Percentiles rank a stretch among this genome's conserved stretches.
Conservation (phyloP, 2,329 filamentous ascomycete species). For the Pezicula carpinea region DNA sequence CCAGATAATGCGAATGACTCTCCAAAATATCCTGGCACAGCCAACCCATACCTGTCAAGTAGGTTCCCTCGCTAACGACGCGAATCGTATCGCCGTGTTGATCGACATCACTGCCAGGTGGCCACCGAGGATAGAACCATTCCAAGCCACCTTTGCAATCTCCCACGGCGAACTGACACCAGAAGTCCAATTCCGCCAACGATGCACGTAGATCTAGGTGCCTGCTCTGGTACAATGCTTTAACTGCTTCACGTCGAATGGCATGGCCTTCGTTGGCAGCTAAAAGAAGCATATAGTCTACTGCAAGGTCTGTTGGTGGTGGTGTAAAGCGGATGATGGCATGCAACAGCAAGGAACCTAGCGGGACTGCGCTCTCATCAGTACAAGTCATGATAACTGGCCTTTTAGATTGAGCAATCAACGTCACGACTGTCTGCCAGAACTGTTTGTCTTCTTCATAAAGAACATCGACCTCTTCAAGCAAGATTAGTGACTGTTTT, state of each 20-base stretch:
- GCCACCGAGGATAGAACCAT: constrained; percentile 82
- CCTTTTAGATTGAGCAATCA: constrained; percentile 80
- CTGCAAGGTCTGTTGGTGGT: constrained; percentile 62
- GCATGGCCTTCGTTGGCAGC: constrained; percentile 88
- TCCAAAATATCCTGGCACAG: constrained; percentile 56
- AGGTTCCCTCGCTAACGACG: constrained; percentile 78
- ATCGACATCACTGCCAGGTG: constrained; percentile 65
- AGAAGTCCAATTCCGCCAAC: constrained; percentile 83
- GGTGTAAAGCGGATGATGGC: constrained; percentile 74
- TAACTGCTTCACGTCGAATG: constrained; percentile 61
- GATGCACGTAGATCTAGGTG: constrained; percentile 72
- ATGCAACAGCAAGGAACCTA: constrained; percentile 71
- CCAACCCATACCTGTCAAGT: constrained; percentile 73
- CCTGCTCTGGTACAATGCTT: constrained; percentile 65
- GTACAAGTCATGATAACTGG: constrained; percentile 96
- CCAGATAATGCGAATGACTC: constrained; percentile 31
- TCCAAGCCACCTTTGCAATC: constrained; percentile 83
- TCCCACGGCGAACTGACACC: constrained; percentile 94
- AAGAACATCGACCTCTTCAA: constrained; percentile 90
- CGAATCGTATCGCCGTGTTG: constrained; percentile 63
- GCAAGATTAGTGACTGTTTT: constrained; percentile 88
- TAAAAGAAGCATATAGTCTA: constrained; percentile 76
- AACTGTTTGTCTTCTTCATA: constrained; percentile 97
- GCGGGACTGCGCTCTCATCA: constrained; percentile 76
- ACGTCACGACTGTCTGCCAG: constrained; percentile 73